Evolutionary conservation across 345 rosid species (phyloP).

Genomic region (Gossypium mustelinum): DNA sequence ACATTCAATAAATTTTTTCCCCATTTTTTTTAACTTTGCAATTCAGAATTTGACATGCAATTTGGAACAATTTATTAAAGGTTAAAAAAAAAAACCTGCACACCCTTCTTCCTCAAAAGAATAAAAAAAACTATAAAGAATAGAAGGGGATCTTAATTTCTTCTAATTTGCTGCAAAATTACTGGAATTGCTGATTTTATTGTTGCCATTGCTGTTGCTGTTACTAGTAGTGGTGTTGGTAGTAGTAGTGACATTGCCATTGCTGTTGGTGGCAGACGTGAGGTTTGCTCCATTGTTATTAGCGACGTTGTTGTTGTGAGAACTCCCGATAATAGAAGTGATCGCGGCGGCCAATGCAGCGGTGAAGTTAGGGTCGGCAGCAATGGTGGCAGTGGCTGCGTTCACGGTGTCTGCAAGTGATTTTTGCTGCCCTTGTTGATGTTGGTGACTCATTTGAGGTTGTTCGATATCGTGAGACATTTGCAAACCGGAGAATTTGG

Average conservation of each 20-base stretch:
- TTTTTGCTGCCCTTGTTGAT: slow-evolving; percentile 24
- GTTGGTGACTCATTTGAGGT: background rate
- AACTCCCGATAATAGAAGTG: slow-evolving; percentile 46
- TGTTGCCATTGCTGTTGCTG: slow-evolving; percentile 26
- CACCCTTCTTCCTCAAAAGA: background rate
- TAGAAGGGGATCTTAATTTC: background rate
- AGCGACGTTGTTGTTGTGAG: slow-evolving; percentile 22
- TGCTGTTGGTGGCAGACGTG: slow-evolving; percentile 24
- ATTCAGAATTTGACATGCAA: background rate
- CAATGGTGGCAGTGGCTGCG: slow-evolving; percentile 48
- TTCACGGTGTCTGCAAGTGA: slow-evolving; percentile 36
- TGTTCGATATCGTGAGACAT: slow-evolving; percentile 51
- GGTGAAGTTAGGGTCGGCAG: slow-evolving; percentile 65
- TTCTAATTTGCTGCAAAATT: slow-evolving; percentile 29
- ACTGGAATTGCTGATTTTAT: slow-evolving; percentile 27
- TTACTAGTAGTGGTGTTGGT: slow-evolving; percentile 17
- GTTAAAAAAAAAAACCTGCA: background rate
- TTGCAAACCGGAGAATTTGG: slow-evolving; percentile 62
- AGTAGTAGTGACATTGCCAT: slow-evolving; percentile 11
- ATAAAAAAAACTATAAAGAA: background rate
- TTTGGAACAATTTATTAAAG: background rate
- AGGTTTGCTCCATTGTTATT: slow-evolving; percentile 14
- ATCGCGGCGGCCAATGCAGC: slow-evolving; percentile 70
- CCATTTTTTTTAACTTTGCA: background rate
- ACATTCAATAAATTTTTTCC: background rate